Evolutionary conservation across 768 basidiomycete genomes (phyloP).

Genomic region (Mycena albidolilacea): DNA sequence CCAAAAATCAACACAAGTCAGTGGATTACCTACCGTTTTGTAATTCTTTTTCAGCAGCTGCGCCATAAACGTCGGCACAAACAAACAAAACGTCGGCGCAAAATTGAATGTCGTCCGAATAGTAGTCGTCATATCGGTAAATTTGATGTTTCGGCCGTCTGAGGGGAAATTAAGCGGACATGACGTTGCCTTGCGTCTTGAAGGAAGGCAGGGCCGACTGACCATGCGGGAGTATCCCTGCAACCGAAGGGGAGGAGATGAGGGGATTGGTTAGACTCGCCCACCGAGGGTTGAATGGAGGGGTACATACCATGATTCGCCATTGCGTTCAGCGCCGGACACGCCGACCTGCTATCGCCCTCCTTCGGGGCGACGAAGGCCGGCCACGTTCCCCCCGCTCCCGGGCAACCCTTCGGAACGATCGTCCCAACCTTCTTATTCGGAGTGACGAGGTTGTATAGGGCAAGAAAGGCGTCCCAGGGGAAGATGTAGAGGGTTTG

Average conservation of each 20-base stretch:
- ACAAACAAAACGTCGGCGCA: constrained; percentile 74
- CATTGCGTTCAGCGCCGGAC: constrained; percentile 85
- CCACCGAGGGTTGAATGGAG: background rate
- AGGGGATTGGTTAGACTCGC: background rate
- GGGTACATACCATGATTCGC: constrained; percentile 79
- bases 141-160: constrained; percentile 78
- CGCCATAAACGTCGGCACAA: constrained; percentile 75
- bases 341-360: constrained; percentile 80
- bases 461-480: constrained; percentile 68
- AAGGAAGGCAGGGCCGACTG: background rate
- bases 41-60: constrained; percentile 71
- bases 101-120: constrained; percentile 80
- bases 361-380: constrained; percentile 70
- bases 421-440: constrained; percentile 68
- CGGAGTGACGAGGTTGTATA: constrained; percentile 67
- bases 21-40: constrained; percentile 42
- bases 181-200: background rate
- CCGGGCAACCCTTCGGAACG: constrained; percentile 68
- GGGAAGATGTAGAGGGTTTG: constrained; percentile 52
- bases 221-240: constrained; percentile 71
- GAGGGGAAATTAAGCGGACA: background rate
- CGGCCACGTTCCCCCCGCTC: constrained; percentile 77
- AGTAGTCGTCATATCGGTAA: constrained; percentile 60
- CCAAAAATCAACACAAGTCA: too few relatives aligned
- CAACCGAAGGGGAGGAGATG: constrained; percentile 4